These are phyloP conservation scores for Ogataea philodendri DNA, from an alignment of 805 yeast genomes.

Conservation along the genomic window DNA sequence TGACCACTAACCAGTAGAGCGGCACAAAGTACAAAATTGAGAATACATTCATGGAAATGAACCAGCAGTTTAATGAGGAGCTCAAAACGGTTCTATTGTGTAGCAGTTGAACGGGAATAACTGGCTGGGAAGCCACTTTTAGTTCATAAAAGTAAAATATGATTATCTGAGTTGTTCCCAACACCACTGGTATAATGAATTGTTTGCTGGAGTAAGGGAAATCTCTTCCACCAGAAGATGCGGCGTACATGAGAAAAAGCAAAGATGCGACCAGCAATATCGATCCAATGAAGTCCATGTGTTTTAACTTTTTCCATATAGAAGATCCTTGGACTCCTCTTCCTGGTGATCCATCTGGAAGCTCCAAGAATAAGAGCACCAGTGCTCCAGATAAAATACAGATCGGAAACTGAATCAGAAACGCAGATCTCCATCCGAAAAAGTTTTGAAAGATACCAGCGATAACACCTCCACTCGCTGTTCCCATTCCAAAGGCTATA, in stretches of 20 bases:
- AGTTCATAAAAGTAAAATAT: slow-evolving; percentile 53
- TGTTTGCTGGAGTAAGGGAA: slow-evolving; percentile 45
- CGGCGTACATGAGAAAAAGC: slow-evolving; percentile 57
- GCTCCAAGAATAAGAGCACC: slow-evolving; percentile 37
- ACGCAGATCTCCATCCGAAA: slow-evolving; percentile 68
- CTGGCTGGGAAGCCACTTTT: slow-evolving; percentile 57
- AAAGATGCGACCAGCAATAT: slow-evolving; percentile 55
- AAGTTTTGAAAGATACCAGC: slow-evolving; percentile 55
- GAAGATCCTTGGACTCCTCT: slow-evolving; percentile 47
- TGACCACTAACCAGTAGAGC: slow-evolving; percentile 44
- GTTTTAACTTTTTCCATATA: slow-evolving; percentile 45
- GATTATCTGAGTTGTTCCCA: slow-evolving; percentile 35
- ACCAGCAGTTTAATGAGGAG: slow-evolving; percentile 67
- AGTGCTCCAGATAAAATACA: slow-evolving; percentile 41
- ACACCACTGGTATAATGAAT: slow-evolving; percentile 35
- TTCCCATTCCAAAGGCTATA: slow-evolving; percentile 72
- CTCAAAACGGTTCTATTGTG: slow-evolving; percentile 58
- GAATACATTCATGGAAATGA: slow-evolving; percentile 65
- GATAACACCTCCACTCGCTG: slow-evolving; percentile 65
- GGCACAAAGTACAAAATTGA: slow-evolving; percentile 70
- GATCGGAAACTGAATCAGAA: slow-evolving; percentile 52
- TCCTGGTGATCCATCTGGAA: slow-evolving; percentile 49
- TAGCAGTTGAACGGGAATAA: slow-evolving; percentile 61
- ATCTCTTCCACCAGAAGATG: slow-evolving; percentile 63
- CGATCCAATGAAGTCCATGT: slow-evolving; percentile 70